These are phyloP conservation scores for Magnolia kwangsiensis DNA, from an alignment of 164 flowering plant genomes.

Conservation along the genomic window DNA sequence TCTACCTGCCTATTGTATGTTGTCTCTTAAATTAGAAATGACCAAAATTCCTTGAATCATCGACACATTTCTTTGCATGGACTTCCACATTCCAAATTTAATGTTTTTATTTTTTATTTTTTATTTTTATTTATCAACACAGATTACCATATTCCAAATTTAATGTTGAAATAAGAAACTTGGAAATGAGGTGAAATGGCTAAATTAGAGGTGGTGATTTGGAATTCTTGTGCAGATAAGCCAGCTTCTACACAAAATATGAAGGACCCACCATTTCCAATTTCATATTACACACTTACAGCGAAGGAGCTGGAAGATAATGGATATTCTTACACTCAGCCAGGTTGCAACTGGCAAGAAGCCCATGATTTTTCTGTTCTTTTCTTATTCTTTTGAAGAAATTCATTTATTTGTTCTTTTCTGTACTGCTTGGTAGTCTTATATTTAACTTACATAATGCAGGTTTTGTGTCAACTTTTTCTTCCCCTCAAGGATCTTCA, in stretches of 20 bases:
- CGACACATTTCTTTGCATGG: neutral
- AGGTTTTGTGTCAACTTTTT: conserved; percentile 72
- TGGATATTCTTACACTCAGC: conserved; percentile 51
- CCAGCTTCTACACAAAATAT: conserved; percentile 16
- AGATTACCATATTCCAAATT: neutral
- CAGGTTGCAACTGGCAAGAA: conserved; percentile 36
- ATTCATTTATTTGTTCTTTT: neutral
- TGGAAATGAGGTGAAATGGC: neutral
- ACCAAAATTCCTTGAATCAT: no score
- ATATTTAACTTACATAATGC: conserved; percentile 9
- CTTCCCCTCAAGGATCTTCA: conserved; percentile 67
- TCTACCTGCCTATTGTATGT: neutral
- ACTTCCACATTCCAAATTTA: neutral
- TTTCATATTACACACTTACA: conserved; percentile 83
- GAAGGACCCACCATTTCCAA: conserved; percentile 71
- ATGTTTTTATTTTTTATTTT: neutral
- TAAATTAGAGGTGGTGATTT: neutral
- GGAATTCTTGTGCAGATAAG: conserved; percentile 15
- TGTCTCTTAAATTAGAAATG: neutral
- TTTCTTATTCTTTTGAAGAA: neutral
- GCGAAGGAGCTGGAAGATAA: conserved; percentile 78
- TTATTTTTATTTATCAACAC: neutral
- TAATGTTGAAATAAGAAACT: neutral
- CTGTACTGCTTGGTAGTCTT: neutral
- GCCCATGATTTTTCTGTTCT: neutral